phyloP scores from a whole-genome alignment of 2,329 filamentous ascomycete species.

The Colletotrichum caudatum region DNA sequence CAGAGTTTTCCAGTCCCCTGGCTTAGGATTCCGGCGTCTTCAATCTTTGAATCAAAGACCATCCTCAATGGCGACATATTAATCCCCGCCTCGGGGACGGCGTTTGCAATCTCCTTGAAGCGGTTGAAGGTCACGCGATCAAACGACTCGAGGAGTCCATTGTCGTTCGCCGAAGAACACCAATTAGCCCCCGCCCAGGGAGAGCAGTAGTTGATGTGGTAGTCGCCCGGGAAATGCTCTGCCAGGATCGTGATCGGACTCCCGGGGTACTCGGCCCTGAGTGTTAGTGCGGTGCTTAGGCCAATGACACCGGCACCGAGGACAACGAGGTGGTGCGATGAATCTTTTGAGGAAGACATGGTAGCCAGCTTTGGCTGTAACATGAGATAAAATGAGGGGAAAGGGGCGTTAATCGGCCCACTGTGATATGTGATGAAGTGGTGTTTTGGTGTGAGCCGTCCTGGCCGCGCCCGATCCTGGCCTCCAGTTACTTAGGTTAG shows the following conservation, averaged over 20 bases:
- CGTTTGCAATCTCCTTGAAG: constrained; percentile 38
- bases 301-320: constrained; percentile 79
- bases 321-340: constrained; percentile 59
- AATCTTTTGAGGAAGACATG: not conserved
- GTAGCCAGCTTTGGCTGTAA: not conserved
- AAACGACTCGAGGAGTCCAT: constrained; percentile 34
- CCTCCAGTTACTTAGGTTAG: not conserved
- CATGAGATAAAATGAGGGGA: too few relatives aligned
- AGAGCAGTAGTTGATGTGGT: constrained; percentile 89
- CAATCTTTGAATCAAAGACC: constrained; percentile 43
- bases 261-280: constrained; percentile 49
- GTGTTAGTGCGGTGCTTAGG: constrained; percentile 77
- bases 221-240: constrained; percentile 94
- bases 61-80: constrained; percentile 41
- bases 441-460: not conserved
- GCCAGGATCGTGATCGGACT: constrained; percentile 74
- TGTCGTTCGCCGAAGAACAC: constrained; percentile 72
- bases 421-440: not conserved
- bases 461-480: not conserved
- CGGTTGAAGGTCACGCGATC: constrained; percentile 43
- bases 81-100: constrained; percentile 34
- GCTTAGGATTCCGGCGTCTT: constrained; percentile 49
- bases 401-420: too few relatives aligned
- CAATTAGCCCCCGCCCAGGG: constrained; percentile 87
- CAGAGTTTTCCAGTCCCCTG: constrained; percentile 53